phyloP scores from a whole-genome alignment of 108 stramenopile species.

The Poteriospumella lacustris region DNA sequence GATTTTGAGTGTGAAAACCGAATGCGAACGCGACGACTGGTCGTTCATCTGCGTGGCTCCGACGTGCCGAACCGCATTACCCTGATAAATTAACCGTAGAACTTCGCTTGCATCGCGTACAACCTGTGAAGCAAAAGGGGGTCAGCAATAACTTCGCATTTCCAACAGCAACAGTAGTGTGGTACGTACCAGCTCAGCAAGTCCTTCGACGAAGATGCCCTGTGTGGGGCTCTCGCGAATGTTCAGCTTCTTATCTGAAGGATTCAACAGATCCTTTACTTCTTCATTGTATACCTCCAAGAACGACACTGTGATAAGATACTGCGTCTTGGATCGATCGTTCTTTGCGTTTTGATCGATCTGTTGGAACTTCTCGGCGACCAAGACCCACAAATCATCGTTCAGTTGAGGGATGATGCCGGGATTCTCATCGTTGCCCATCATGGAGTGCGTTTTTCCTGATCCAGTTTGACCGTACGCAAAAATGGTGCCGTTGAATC shows the following conservation, averaged over 20 bases:
- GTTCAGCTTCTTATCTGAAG: slow-evolving; percentile 52
- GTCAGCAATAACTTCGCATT: not conserved
- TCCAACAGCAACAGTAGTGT: not conserved
- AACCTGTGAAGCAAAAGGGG: not conserved
- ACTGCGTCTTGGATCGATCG: slow-evolving; percentile 43
- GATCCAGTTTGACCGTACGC: slow-evolving; percentile 53
- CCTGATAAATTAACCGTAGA: slow-evolving; percentile 43
- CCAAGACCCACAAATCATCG: slow-evolving; percentile 38
- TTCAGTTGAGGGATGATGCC: slow-evolving; percentile 54
- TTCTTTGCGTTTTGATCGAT: not conserved
- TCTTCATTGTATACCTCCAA: slow-evolving; percentile 99
- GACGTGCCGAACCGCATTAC: slow-evolving; percentile 48
- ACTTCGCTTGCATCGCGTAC: slow-evolving; percentile 31
- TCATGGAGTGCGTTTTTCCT: slow-evolving; percentile 34
- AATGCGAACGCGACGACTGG: slow-evolving; percentile 51
- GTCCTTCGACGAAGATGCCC: slow-evolving; percentile 86
- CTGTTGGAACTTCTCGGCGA: not conserved
- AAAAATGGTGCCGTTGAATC: slow-evolving; percentile 90
- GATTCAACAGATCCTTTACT: slow-evolving; percentile 84
- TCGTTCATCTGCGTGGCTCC: slow-evolving; percentile 62
- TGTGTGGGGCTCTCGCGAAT: slow-evolving; percentile 85
- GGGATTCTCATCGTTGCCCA: slow-evolving; percentile 29
- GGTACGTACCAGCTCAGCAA: slow-evolving; percentile 37
- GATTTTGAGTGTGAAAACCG: slow-evolving; percentile 65
- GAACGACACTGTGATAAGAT: slow-evolving; percentile 82